Evolutionary conservation across 257 asterid genomes (phyloP), one percentile per base, ranked within the genome.

Genomic region (Jaltomata sinuosa): DNA sequence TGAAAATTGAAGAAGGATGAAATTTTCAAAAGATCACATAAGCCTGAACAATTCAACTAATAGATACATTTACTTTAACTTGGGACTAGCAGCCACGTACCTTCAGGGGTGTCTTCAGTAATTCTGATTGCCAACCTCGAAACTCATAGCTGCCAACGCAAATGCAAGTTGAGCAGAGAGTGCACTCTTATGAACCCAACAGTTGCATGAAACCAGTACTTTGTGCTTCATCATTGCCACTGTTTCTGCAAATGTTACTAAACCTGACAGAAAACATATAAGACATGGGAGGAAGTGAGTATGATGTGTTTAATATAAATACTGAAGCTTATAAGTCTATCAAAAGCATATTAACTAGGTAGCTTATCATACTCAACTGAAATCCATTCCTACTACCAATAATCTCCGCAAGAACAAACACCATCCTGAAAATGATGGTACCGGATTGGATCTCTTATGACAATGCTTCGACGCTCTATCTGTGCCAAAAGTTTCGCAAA

Each of bases 391-490:
- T 16, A 8, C 45, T 94, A 96, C 99, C 99, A 96, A 82, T 94
- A 96, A 84, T 94, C 97, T n/a, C 97, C 94, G 85, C 98, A 96
- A 40, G 98, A 92, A 86, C 99, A 96, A 69, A 80, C 72, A 25
- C 98, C 99, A 65, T 89, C 92, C 85, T 88, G 90, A 85, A 96
- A 96, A 91, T 94, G 99, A 88, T 96, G 99, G 91, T 96, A 93
- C 72, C 98, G 93, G 45, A 96, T 89, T 55, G 97, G 97, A 89
- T 96, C 99, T 89, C 99, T 90, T 57, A 96, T 92, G 76, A 92
- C 97, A 54, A 96, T 90, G 88, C 87, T 79, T 52, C 94, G 87
- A 55, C 50, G 59, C 87, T 92, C 97, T 91, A 90, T 76, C 83
- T 91, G 92, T 6, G 98, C 85, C 91, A 94, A 81, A 67, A 96